These are phyloP conservation scores for Linanthus parryae DNA, from an alignment of 148 eudicot species.

Conservation along the genomic window DNA sequence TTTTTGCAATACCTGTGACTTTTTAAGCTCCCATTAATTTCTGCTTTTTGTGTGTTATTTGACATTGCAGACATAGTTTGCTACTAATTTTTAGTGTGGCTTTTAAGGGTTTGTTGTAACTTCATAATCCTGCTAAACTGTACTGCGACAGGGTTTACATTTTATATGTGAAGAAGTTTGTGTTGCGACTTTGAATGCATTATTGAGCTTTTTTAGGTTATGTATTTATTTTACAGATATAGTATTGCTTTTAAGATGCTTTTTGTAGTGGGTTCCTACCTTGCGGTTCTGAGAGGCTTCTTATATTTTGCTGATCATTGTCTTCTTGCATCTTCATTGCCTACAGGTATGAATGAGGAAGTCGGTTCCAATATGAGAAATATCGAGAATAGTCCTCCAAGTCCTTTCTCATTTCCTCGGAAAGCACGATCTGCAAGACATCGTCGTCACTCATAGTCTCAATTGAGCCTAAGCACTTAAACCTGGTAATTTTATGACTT, in stretches of 20 bases:
- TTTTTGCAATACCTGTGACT: no score
- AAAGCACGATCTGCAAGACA: constrained; percentile 63
- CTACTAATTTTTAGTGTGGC: no score
- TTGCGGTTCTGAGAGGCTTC: no score
- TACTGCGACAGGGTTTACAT: no score
- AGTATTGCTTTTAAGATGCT: not conserved
- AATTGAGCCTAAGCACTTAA: no score
- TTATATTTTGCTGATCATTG: not conserved
- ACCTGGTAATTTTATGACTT: no score
- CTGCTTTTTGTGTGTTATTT: not conserved
- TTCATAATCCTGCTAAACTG: no score
- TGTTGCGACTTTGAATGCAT: no score
- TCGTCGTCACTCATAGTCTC: constrained; percentile 43
- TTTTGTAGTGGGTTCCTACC: not conserved
- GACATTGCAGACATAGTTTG: not conserved
- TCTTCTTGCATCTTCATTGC: constrained; percentile 26
- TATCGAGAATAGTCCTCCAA: constrained; percentile 43
- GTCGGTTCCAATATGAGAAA: constrained; percentile 31
- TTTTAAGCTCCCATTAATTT: not conserved
- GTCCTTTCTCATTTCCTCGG: constrained; percentile 65
- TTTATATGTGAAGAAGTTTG: no score
- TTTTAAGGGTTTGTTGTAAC: no score
- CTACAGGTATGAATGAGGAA: constrained; percentile 22
- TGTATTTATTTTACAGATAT: not conserved
- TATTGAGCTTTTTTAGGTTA: not conserved